These are phyloP conservation scores for Erigeron philadelphicus DNA, from an alignment of 140 eudicot genomes.

Conservation along the genomic window DNA sequence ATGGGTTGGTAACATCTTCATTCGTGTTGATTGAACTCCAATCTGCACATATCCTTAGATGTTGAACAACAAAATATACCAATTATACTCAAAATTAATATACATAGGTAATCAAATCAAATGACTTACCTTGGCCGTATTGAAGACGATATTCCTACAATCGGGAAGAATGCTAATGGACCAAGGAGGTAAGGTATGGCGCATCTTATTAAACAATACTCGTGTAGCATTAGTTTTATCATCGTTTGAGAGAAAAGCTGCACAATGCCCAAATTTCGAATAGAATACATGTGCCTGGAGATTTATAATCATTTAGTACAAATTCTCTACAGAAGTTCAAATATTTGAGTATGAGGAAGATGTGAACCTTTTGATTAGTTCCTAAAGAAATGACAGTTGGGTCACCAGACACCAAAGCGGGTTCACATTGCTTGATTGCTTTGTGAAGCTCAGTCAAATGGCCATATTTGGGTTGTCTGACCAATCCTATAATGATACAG, in stretches of 20 bases:
- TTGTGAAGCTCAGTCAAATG: constrained; percentile 79
- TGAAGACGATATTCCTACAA: constrained; percentile 64
- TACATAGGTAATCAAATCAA: not conserved
- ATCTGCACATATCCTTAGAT: constrained; percentile 40
- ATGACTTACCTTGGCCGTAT: constrained; percentile 75
- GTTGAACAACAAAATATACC: not conserved
- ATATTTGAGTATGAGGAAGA: constrained; percentile 16
- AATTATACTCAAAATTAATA: not conserved
- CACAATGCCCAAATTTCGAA: constrained; percentile 69
- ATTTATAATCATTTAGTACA: constrained; percentile 15
- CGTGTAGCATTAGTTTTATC: constrained; percentile 45
- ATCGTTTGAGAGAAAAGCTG: constrained; percentile 78
- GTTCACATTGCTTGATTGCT: constrained; percentile 67
- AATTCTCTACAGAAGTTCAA: not conserved
- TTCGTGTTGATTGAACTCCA: constrained; percentile 84
- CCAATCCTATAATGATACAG: constrained; percentile 48
- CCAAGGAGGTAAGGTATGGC: constrained; percentile 79
- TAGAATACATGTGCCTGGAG: constrained; percentile 63
- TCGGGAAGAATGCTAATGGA: constrained; percentile 86
- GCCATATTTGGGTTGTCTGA: constrained; percentile 74
- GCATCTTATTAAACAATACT: constrained; percentile 67
- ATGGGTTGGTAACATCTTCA: constrained; percentile 63
- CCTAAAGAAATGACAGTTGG: constrained; percentile 65
- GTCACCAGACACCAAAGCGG: constrained; percentile 64
- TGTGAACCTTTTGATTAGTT: constrained; percentile 61